Percentiles rank a stretch among this genome's conserved stretches.
Evolutionary conservation across 441 rosid genomes (phyloP).

Genomic region (Erodium chrysanthum): DNA sequence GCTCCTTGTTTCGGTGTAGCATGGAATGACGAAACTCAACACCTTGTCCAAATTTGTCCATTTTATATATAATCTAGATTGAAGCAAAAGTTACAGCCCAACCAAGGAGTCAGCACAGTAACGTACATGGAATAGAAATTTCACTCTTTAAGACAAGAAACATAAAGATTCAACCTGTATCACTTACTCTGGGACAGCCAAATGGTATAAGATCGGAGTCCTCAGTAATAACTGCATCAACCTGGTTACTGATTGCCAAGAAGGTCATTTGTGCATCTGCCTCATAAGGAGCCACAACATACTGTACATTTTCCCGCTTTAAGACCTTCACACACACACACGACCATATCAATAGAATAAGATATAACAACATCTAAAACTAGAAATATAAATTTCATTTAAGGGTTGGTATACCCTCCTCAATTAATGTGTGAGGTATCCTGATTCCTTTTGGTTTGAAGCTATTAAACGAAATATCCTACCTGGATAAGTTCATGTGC

Average conservation of each 20-base stretch:
- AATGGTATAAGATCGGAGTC: constrained; percentile 97
- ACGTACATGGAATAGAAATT: neutral
- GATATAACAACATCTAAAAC: constrained; percentile 14
- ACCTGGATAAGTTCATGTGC: constrained; percentile 84
- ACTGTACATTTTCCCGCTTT: constrained; percentile 58
- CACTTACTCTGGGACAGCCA: constrained; percentile 92
- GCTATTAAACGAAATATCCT: constrained; percentile 8
- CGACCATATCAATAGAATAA: constrained; percentile 22
- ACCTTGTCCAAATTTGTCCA: constrained; percentile 96
- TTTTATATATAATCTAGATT: constrained; percentile 69
- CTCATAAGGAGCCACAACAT: constrained; percentile 89
- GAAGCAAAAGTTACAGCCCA: constrained; percentile 5
- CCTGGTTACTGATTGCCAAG: constrained; percentile 65
- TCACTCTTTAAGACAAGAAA: neutral
- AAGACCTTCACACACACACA: constrained; percentile 40
- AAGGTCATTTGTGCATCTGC: constrained; percentile 98
- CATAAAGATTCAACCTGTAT: constrained; percentile 8
- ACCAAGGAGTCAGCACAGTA: constrained; percentile 6
- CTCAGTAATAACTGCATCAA: constrained; percentile 83
- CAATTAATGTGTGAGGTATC: neutral
- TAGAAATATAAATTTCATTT: constrained; percentile 3
- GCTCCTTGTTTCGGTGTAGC: constrained; percentile 58
- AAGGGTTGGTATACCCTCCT: neutral
- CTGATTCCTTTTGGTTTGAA: neutral
- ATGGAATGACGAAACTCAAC: constrained; percentile 64